Percentiles rank a stretch among this genome's conserved stretches.
phyloP scores from a whole-genome alignment of 2,329 filamentous ascomycete species.

The Neonectria sp. region DNA sequence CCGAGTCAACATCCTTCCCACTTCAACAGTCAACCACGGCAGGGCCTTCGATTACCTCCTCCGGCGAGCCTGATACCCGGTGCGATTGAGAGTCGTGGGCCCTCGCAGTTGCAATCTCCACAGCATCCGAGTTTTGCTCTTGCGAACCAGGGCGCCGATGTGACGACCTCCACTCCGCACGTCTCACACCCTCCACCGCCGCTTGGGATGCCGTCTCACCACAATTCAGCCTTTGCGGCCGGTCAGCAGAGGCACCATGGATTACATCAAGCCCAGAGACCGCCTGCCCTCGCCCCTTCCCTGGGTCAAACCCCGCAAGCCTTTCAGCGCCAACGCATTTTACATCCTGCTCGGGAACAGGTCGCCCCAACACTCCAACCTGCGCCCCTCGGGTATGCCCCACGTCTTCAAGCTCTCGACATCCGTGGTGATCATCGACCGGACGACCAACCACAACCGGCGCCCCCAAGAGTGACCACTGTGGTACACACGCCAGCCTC shows the following conservation, averaged over 20 bases:
- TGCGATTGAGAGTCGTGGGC: conserved; percentile 30
- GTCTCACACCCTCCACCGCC: conserved; percentile 35
- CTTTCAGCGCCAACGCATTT: conserved; percentile 29
- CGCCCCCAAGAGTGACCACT: conserved; percentile 12
- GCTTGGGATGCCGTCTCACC: conserved; percentile 26
- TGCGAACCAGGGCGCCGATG: conserved; percentile 34
- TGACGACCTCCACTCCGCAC: conserved; percentile 34
- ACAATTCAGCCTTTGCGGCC: conserved; percentile 15
- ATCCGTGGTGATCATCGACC: conserved; percentile 11
- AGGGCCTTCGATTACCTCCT: conserved; percentile 47
- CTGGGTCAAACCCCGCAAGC: conserved; percentile 17
- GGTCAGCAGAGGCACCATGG: conserved; percentile 33
- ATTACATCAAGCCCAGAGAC: conserved; percentile 18
- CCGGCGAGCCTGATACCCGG: conserved; percentile 44
- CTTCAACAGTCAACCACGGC: conserved; percentile 44
- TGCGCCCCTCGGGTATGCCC: conserved; percentile 17
- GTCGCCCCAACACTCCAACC: conserved; percentile 24
- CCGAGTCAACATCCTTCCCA: conserved; percentile 44
- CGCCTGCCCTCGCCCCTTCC: conserved; percentile 14
- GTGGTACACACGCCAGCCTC: conserved; percentile 8
- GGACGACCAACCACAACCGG: conserved; percentile 28
- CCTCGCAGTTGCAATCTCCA: conserved; percentile 31
- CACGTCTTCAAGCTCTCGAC: conserved; percentile 24
- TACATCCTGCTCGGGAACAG: conserved; percentile 24
- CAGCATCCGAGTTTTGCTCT: conserved; percentile 27